These are phyloP conservation scores for Microstroma glucosiphilum DNA, from an alignment of 1,284 basidiomycete genomes.

Conservation along the genomic window DNA sequence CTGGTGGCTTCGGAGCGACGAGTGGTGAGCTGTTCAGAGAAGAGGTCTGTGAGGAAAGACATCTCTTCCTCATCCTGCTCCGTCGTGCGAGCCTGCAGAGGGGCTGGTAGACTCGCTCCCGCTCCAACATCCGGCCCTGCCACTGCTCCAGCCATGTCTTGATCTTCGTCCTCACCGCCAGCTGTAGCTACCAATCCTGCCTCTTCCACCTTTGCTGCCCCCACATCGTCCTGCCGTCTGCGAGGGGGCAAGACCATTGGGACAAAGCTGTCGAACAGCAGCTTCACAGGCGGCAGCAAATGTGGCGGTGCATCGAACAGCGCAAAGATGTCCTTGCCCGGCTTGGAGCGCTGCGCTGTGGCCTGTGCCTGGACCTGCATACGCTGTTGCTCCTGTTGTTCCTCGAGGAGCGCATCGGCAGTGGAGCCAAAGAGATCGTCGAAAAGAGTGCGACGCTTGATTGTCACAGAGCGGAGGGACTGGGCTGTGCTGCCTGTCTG, in stretches of 20 bases:
- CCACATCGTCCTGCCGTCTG: conserved; percentile 53
- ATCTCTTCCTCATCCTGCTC: conserved; percentile 18
- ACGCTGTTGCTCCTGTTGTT: conserved; percentile 13
- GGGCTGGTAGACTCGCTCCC: conserved; percentile 56
- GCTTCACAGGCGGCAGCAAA: conserved; percentile 69
- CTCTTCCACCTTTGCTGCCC: conserved; percentile 20
- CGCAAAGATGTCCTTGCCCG: conserved; percentile 43
- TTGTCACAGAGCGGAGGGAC: conserved; percentile 61
- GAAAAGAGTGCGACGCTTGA: conserved; percentile 65
- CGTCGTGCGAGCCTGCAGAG: conserved; percentile 51
- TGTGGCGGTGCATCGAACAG: conserved; percentile 71
- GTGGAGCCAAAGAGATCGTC: conserved; percentile 65
- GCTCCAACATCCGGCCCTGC: conserved; percentile 17
- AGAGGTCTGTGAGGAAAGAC: conserved; percentile 14
- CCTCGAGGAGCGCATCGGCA: conserved; percentile 1
- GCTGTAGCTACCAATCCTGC: conserved; percentile 23
- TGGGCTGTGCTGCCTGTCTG: conserved; percentile 17
- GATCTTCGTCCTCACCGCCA: conserved; percentile 14
- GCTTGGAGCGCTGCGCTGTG: background rate
- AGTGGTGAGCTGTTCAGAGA: background rate
- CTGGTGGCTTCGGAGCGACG: background rate
- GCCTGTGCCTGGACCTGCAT: background rate
- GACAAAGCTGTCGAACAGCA: conserved; percentile 69
- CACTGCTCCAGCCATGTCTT: conserved; percentile 11
- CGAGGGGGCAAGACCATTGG: conserved; percentile 61